Evolutionary conservation across 2,329 filamentous ascomycete genomes (phyloP).

Genomic region (Fusarium proliferatum): DNA sequence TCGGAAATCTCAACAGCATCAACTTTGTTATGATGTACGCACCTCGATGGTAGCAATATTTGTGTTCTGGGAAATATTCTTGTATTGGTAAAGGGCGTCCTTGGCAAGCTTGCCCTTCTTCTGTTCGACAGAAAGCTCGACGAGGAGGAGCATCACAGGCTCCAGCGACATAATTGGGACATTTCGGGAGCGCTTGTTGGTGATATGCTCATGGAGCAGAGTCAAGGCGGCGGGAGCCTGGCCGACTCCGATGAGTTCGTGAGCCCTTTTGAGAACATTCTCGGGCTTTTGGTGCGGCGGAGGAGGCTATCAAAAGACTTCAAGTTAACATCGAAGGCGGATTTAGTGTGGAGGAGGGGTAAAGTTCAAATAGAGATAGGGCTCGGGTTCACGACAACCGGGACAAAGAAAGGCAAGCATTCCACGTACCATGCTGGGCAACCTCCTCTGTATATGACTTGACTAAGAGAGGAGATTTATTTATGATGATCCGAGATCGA

Average conservation of each 20-base stretch:
- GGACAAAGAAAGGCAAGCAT: conserved; percentile 31
- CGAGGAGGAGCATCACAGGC: conserved; percentile 97
- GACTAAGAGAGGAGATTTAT: conserved; percentile 53
- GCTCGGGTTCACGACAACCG: conserved; percentile 9
- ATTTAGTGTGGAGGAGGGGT: conserved; percentile 46
- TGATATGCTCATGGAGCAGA: conserved; percentile 98
- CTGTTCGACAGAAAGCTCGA: conserved; percentile 95
- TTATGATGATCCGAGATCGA: conserved; percentile 51
- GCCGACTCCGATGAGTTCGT: conserved; percentile 98
- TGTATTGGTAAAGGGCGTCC: conserved; percentile 99
- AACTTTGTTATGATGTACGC: conserved; percentile 41
- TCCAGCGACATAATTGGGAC: conserved; percentile 95
- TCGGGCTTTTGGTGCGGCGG: conserved; percentile 97
- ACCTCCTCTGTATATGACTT: conserved; percentile 59
- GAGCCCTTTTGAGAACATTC: conserved; percentile 98
- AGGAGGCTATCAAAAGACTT: conserved; percentile 74
- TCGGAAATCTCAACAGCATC: conserved; percentile 12
- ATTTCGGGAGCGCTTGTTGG: conserved; percentile 97
- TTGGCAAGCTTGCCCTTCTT: conserved; percentile 99
- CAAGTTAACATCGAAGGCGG: conserved; percentile 45
- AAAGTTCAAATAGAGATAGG: conserved; percentile 34
- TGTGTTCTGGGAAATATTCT: conserved; percentile 99
- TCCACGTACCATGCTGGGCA: conserved; percentile 62
- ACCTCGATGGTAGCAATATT: conserved; percentile 98
- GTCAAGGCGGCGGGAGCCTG: conserved; percentile 92